Percentiles rank a stretch among this genome's conserved stretches.
phyloP scores from a whole-genome alignment of 306 rosid genomes.

The Astragalus membranaceus region DNA sequence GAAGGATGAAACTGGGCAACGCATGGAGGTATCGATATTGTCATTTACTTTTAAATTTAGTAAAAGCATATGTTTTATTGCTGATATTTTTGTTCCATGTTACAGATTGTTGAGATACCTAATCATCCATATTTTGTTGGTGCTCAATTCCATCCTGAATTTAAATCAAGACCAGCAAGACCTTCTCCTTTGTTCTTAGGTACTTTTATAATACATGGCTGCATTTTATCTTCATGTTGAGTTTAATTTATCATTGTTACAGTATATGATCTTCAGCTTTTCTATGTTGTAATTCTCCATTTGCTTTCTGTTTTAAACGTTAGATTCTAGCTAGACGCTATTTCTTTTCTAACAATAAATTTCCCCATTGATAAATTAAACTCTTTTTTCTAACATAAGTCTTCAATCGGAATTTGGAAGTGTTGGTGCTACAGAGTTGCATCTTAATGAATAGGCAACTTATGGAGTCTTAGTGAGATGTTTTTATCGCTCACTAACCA shows the following conservation, averaged over 20 bases:
- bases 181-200: slow-evolving; percentile 86
- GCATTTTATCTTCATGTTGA: neutral
- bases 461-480: neutral
- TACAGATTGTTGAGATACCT: slow-evolving; percentile 76
- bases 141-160: slow-evolving; percentile 92
- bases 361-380: too few species aligned
- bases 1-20: slow-evolving; percentile 66
- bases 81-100: slow-evolving; percentile 7
- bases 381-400: too few species aligned
- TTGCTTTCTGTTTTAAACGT: neutral
- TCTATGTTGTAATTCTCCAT: neutral
- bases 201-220: slow-evolving; percentile 21
- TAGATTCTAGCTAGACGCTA: too few species aligned
- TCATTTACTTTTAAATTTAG: neutral
- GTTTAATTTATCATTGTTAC: too few species aligned
- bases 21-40: slow-evolving; percentile 61
- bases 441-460: too few species aligned
- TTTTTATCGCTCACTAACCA: neutral
- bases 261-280: too few species aligned
- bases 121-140: slow-evolving; percentile 87
- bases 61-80: neutral
- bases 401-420: neutral
- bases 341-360: too few species aligned
- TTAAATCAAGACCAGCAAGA: slow-evolving; percentile 81
- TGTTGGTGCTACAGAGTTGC: too few species aligned